A percentile compares a stretch with the other conserved stretches of the same genome.
Conservation (phyloP, 371 early-diverging fungal species). For the Gilbertella persicaria region DNA sequence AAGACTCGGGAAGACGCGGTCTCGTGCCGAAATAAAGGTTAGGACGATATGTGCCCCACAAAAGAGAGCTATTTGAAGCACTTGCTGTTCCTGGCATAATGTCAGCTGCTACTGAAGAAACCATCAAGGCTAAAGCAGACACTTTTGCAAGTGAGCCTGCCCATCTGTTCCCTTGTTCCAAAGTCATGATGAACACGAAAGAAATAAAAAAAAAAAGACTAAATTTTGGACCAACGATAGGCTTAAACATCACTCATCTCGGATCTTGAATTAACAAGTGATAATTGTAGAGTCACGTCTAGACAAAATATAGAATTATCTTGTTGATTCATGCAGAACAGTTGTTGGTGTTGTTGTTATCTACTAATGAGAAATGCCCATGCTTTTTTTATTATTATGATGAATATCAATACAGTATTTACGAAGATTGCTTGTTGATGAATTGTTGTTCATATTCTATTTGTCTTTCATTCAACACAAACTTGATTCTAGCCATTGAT, state of each 20-base stretch:
- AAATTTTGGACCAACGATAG: neutral
- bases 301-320: no score
- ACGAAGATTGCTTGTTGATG: neutral
- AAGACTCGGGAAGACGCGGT: constrained; percentile 73
- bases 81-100: neutral
- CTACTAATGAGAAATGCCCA: no score
- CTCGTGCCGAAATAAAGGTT: constrained; percentile 95
- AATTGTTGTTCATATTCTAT: constrained; percentile 59
- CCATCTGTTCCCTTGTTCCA: neutral
- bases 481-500: constrained; percentile 94
- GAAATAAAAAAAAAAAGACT: neutral
- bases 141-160: neutral
- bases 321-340: no score
- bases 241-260: no score
- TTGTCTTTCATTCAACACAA: constrained; percentile 89
- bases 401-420: no score
- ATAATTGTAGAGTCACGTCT: no score
- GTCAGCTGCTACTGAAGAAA: constrained; percentile 8
- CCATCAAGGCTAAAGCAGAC: constrained; percentile 1
- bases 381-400: no score
- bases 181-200: neutral
- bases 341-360: no score
- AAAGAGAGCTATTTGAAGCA: constrained; percentile 37
- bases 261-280: no score
- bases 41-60: constrained; percentile 95